Conservation (phyloP, 2,329 filamentous ascomycete species). For the Penicillium paneum region DNA sequence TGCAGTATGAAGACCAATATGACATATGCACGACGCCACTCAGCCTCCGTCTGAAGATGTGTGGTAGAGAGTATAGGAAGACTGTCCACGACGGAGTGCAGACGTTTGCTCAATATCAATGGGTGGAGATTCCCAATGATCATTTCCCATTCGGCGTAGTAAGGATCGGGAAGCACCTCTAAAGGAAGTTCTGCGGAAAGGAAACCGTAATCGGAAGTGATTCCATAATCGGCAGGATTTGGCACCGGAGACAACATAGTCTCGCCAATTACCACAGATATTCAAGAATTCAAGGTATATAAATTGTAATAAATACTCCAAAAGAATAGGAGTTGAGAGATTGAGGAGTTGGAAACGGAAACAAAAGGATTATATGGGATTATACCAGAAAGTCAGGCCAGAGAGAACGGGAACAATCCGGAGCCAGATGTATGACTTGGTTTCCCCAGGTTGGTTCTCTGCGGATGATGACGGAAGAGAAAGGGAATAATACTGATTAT, state of each 20-base stretch:
- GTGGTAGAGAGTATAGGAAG: slow-evolving; percentile 81
- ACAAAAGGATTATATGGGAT: background rate
- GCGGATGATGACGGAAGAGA: background rate
- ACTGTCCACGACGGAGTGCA: slow-evolving; percentile 74
- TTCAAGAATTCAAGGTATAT: background rate
- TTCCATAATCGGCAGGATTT: slow-evolving; percentile 69
- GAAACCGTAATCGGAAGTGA: slow-evolving; percentile 69
- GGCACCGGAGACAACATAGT: slow-evolving; percentile 48
- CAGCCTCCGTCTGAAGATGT: slow-evolving; percentile 74
- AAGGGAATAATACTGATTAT: background rate
- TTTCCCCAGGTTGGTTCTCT: too few species aligned
- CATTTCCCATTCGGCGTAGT: slow-evolving; percentile 94
- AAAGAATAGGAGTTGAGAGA: background rate
- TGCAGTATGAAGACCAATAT: slow-evolving; percentile 77
- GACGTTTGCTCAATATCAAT: slow-evolving; percentile 76
- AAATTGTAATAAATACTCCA: too few species aligned
- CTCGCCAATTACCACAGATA: background rate
- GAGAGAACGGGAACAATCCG: background rate
- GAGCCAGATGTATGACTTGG: background rate
- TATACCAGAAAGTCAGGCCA: background rate
- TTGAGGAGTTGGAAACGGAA: background rate
- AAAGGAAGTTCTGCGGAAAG: slow-evolving; percentile 78
- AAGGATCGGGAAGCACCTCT: slow-evolving; percentile 75
- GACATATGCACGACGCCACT: slow-evolving; percentile 87
- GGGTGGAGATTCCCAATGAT: slow-evolving; percentile 81